These are phyloP conservation scores for Penicillium desertorum DNA, from an alignment of 495 filamentous ascomycete species.

Conservation along the genomic window DNA sequence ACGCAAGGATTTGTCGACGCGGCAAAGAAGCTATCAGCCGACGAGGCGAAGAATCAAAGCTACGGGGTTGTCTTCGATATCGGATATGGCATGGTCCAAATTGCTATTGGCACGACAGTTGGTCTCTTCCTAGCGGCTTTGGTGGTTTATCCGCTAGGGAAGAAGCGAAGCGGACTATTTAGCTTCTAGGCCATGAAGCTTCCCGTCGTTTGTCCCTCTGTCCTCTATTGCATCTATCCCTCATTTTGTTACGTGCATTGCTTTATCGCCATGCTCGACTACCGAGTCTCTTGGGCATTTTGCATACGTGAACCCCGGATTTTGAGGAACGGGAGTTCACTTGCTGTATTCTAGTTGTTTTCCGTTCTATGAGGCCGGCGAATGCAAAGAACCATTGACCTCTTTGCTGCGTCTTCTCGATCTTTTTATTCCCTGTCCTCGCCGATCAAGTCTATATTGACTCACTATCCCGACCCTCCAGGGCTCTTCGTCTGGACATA, in stretches of 20 bases:
- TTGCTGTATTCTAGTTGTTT: neutral
- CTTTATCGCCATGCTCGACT: neutral
- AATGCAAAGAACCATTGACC: neutral
- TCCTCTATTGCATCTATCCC: neutral
- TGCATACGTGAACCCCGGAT: neutral
- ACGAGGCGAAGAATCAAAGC: constrained; percentile 27
- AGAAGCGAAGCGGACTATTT: constrained; percentile 85
- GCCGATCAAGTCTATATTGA: constrained; percentile 24
- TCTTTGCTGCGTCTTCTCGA: neutral
- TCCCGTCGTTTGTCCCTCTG: neutral
- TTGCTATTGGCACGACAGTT: constrained; percentile 91
- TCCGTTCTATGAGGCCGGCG: neutral
- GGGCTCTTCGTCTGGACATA: constrained; percentile 18
- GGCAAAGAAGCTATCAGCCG: constrained; percentile 35
- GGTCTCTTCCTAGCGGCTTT: constrained; percentile 84
- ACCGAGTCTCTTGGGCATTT: constrained; percentile 8
- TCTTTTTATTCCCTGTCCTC: neutral
- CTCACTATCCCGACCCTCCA: constrained; percentile 7
- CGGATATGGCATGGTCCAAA: constrained; percentile 82
- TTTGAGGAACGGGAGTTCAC: neutral
- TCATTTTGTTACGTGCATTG: neutral
- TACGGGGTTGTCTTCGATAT: constrained; percentile 74
- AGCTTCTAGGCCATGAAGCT: constrained; percentile 59
- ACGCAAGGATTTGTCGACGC: constrained; percentile 51
- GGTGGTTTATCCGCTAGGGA: constrained; percentile 88